Conservation (phyloP, 345 rosid species). For the Eucalyptus urophylla region DNA sequence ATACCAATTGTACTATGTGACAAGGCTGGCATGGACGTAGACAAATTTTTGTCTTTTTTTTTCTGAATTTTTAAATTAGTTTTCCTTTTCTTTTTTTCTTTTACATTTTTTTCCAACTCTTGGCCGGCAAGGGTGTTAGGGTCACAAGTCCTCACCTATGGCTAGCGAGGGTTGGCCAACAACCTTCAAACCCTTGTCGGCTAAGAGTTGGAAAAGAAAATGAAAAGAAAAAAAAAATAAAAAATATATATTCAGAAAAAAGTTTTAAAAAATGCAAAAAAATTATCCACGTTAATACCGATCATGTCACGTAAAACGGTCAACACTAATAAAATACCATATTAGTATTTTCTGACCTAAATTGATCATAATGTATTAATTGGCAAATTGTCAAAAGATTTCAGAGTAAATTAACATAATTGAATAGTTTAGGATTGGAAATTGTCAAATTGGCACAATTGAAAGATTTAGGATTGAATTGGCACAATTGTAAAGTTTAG, state of each 20-base stretch:
- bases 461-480: neutral
- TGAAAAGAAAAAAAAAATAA: neutral
- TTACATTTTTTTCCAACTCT: neutral
- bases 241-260: too few species aligned
- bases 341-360: neutral
- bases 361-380: neutral
- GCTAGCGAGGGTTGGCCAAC: neutral
- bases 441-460: neutral
- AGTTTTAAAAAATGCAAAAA: too few species aligned
- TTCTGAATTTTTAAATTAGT: neutral
- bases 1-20: neutral
- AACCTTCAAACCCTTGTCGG: neutral
- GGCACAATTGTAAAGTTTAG: too few species aligned
- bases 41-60: too few species aligned
- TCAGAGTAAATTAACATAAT: too few species aligned
- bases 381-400: neutral
- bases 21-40: neutral
- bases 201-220: neutral
- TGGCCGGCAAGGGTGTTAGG: neutral
- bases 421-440: neutral
- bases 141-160: neutral
- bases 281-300: too few species aligned
- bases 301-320: too few species aligned
- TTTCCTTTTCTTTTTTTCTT: too few species aligned
- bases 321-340: fast-evolving